Conservation (phyloP, 352 stramenopile genomes). For the Phytophthora melonis region DNA sequence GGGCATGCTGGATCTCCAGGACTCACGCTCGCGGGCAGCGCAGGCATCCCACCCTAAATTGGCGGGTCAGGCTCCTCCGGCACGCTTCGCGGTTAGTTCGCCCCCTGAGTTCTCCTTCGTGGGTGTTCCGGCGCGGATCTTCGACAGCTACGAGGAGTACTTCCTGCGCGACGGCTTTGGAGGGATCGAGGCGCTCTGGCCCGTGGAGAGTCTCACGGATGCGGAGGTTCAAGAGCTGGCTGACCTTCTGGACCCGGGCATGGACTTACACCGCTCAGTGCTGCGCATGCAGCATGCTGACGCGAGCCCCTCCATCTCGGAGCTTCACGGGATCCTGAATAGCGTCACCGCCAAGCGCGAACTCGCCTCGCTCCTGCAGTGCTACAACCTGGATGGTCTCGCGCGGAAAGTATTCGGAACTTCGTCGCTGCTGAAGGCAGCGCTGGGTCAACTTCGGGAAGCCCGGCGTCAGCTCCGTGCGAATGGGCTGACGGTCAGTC, state of each 20-base stretch:
- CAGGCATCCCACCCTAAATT: too few species aligned
- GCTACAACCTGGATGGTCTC: neutral
- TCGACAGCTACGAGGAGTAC: neutral
- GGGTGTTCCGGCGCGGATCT: neutral
- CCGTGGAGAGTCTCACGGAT: neutral
- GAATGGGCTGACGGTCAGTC: neutral
- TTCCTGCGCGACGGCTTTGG: neutral
- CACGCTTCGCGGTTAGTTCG: too few species aligned
- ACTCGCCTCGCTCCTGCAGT: neutral
- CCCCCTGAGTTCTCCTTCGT: neutral
- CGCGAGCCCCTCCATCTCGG: too few species aligned
- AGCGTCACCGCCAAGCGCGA: neutral
- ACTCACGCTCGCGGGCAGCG: too few species aligned
- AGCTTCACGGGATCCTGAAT: neutral
- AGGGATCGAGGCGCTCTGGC: neutral
- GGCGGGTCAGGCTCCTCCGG: too few species aligned
- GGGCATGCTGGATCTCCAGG: too few species aligned
- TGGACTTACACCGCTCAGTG: neutral
- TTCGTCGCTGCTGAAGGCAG: neutral
- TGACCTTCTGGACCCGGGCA: neutral
- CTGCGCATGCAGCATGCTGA: neutral
- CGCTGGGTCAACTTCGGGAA: neutral
- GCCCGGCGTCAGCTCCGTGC: neutral
- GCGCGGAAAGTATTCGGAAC: neutral
- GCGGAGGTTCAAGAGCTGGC: neutral